Evolutionary conservation across 768 basidiomycete species (phyloP), one percentile per base, ranked within the genome.

Genomic region (Agrocybe pediades): DNA sequence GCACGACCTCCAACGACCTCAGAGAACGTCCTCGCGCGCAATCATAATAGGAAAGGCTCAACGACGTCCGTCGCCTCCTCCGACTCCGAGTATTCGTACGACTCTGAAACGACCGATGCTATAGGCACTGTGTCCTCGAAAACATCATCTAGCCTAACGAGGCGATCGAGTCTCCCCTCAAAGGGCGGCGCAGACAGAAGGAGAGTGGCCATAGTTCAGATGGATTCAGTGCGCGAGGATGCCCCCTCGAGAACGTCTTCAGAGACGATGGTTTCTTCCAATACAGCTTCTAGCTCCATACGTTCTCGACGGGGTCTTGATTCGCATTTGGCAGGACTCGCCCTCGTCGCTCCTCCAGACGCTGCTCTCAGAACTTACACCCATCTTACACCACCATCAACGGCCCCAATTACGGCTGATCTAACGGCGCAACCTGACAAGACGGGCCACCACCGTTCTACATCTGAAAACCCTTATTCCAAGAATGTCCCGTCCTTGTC

Each of bases 301-400:
- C 73, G 70, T 41, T 69, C 78, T 33, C 71, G 74, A 51, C 72
- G 77, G 19, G 72, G 74, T 16, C 60, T 75, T 49, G 68, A 73
- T 50, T 69, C 73, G 30, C 71, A 69, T 58, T 62, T 81, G 9
- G 67, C 72, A 9, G 81, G 82, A 49, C 74, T 90, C 21, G 84
- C 87, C 48, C 74, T 90, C 57, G 84, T 90, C 55, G 85, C 86
- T 49, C 88, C 87, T 46, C 86, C 87, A 33, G 89, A 88, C 67
- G 84, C 83, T 58, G 76, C 83, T 8, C 77, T 78, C 15, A 72
- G 65, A 42, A 69, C 76, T 13, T 83, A 85, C 62, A 74, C 81
- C 24, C 77, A 79, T 49, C 71, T 85, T 42, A 74, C 80, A 4
- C 80, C 83, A 51, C 82, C 82, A 13, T 65, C 76, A 19, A 72